Percentiles rank a stretch among this genome's conserved stretches.
These are phyloP conservation scores for Beauveria medogensis DNA, from an alignment of 2,329 filamentous ascomycete species.

Conservation along the genomic window DNA sequence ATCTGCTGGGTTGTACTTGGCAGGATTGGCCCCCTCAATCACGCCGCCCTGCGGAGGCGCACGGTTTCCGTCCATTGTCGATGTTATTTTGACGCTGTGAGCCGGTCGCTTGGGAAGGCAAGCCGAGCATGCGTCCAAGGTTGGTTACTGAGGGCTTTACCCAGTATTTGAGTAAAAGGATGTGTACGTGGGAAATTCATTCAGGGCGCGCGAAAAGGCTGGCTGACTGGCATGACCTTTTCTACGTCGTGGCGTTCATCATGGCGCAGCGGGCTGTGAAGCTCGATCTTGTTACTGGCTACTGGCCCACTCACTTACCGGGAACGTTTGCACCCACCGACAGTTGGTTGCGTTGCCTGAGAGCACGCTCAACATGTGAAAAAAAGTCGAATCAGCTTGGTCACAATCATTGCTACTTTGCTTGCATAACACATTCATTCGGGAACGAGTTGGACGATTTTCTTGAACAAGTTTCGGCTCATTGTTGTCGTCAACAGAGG, in stretches of 20 bases:
- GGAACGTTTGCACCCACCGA: no score
- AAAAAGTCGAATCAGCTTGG: no score
- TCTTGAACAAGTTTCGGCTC: not conserved
- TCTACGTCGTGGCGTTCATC: not conserved
- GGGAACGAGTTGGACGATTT: not conserved
- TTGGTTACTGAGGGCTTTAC: not conserved
- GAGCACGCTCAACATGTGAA: no score
- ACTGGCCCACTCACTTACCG: not conserved
- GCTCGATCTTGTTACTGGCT: not conserved
- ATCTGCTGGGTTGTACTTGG: conserved; percentile 59
- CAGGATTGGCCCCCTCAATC: conserved; percentile 62
- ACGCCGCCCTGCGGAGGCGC: conserved; percentile 48
- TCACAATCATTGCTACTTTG: no score
- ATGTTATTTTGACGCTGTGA: not conserved
- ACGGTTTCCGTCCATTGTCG: not conserved
- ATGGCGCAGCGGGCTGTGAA: conserved; percentile 2
- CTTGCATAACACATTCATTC: not conserved
- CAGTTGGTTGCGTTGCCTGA: no score
- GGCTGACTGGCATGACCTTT: not conserved
- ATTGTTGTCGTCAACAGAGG: not conserved
- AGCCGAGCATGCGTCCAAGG: not conserved
- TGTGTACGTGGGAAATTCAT: not conserved
- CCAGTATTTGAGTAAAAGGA: not conserved
- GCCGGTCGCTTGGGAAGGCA: not conserved
- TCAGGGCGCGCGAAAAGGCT: no score